Percentiles rank a stretch among this genome's conserved stretches.
Conservation (phyloP, 2,329 filamentous ascomycete genomes). For the Curvularia sp. region DNA sequence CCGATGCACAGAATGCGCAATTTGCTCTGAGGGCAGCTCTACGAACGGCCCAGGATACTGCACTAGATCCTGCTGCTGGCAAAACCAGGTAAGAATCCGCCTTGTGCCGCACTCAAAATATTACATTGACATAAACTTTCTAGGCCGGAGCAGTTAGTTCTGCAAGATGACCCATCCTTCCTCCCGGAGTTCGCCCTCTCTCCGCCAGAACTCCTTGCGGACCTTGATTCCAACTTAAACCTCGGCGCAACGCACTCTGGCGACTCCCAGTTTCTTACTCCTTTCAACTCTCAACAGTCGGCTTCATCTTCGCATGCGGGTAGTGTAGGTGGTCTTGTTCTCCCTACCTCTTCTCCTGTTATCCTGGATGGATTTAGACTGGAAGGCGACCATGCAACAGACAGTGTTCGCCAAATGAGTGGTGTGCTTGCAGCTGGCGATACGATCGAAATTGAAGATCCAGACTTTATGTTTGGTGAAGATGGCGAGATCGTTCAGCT, state of each 20-base stretch:
- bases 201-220: slow-evolving; percentile 62
- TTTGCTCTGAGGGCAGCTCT: slow-evolving; percentile 75
- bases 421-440: slow-evolving; percentile 51
- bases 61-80: slow-evolving; percentile 73
- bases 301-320: slow-evolving; percentile 29
- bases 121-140: slow-evolving; percentile 11
- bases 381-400: slow-evolving; percentile 54
- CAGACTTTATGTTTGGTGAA: slow-evolving; percentile 67
- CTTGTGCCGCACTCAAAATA: background rate
- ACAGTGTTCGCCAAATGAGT: slow-evolving; percentile 38
- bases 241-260: slow-evolving; percentile 45
- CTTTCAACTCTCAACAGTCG: slow-evolving; percentile 41
- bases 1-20: slow-evolving; percentile 78
- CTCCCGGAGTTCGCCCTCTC: slow-evolving; percentile 70
- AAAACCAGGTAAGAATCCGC: slow-evolving; percentile 69
- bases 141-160: slow-evolving; percentile 77
- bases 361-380: slow-evolving; percentile 51
- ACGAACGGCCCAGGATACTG: slow-evolving; percentile 63
- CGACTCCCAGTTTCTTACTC: slow-evolving; percentile 51
- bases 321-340: slow-evolving; percentile 47
- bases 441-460: slow-evolving; percentile 54
- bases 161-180: slow-evolving; percentile 85
- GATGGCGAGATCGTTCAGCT: slow-evolving; percentile 66
- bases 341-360: slow-evolving; percentile 59
- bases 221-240: slow-evolving; percentile 51